These are phyloP conservation scores for Globisporangium rhizosaccharum DNA, from an alignment of 352 stramenopile species.

Conservation along the genomic window DNA sequence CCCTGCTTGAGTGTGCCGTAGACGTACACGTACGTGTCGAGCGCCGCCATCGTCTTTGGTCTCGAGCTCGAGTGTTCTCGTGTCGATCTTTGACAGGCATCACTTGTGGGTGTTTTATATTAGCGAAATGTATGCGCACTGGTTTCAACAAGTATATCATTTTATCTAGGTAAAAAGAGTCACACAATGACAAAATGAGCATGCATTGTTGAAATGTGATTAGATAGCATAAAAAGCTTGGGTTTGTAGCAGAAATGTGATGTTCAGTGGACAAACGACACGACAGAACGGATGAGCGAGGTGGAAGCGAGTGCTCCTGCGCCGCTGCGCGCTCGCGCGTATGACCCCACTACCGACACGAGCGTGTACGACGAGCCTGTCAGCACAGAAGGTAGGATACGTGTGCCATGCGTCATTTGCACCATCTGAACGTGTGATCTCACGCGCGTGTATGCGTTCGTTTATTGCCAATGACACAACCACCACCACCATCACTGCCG, in stretches of 20 bases:
- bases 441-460: background rate
- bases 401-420: too few species aligned
- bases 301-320: background rate
- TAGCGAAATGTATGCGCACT: too few species aligned
- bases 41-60: background rate
- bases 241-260: background rate
- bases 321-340: conserved; percentile 7
- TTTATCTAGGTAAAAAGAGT: too few species aligned
- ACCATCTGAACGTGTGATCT: background rate
- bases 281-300: background rate
- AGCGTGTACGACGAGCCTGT: background rate
- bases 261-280: background rate
- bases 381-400: too few species aligned
- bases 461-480: background rate
- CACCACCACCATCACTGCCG: too few species aligned
- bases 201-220: too few species aligned
- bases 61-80: background rate
- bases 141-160: too few species aligned
- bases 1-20: conserved; percentile 78
- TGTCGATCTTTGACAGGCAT: too few species aligned
- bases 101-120: too few species aligned
- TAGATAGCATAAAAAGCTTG: too few species aligned
- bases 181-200: too few species aligned
- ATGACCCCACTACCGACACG: conserved; percentile 14
- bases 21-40: conserved; percentile 62